Evolutionary conservation across 1,139 yeast genomes (phyloP).

Genomic region (Kurtzmaniella natalensis): DNA sequence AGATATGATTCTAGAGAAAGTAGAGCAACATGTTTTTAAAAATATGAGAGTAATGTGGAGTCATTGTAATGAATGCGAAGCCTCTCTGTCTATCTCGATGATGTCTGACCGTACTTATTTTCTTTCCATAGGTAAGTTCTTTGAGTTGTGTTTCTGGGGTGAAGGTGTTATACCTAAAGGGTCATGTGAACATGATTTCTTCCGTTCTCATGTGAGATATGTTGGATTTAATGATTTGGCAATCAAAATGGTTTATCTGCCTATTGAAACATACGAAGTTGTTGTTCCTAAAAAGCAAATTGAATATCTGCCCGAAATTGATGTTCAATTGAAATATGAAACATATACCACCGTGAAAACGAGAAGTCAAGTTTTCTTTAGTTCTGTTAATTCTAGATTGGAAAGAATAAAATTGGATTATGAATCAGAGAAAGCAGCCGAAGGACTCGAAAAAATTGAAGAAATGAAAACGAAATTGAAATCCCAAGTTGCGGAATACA

Average conservation of each 20-base stretch:
- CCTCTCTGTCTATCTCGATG: conserved; percentile 74
- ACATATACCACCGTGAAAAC: conserved; percentile 50
- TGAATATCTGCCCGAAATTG: conserved; percentile 69
- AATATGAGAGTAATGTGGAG: conserved; percentile 79
- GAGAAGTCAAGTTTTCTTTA: conserved; percentile 61
- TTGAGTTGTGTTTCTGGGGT: conserved; percentile 86
- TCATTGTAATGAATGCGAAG: conserved; percentile 75
- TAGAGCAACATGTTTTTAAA: conserved; percentile 37
- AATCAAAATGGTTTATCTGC: conserved; percentile 72
- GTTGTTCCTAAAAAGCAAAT: conserved; percentile 72
- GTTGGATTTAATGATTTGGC: conserved; percentile 81
- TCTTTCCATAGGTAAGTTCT: conserved; percentile 86
- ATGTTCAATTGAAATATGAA: conserved; percentile 65
- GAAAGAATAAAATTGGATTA: conserved; percentile 73
- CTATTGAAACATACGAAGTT: conserved; percentile 72
- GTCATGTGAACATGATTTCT: conserved; percentile 71
- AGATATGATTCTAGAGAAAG: conserved; percentile 67
- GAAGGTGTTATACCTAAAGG: conserved; percentile 25
- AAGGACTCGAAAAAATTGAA: conserved; percentile 57
- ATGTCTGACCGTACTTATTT: conserved; percentile 89
- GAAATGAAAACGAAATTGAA: conserved; percentile 53
- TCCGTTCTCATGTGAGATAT: conserved; percentile 75
- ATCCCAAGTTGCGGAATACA: conserved; percentile 47
- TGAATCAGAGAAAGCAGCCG: conserved; percentile 65
- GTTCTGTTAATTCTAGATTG: conserved; percentile 67